Conservation (phyloP, 805 yeast species). For the Pichia ethanolica region DNA sequence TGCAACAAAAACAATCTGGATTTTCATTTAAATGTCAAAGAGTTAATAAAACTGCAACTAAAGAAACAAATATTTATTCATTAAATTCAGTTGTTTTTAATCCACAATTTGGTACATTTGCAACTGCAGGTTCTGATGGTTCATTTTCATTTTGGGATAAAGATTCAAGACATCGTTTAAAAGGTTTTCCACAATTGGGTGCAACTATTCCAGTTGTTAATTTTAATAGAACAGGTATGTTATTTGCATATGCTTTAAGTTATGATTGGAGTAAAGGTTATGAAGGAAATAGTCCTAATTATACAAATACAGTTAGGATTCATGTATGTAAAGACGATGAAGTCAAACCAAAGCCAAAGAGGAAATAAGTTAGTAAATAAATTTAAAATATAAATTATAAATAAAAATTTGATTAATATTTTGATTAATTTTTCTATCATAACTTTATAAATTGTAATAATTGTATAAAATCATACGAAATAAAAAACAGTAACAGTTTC, state of each 20-base stretch:
- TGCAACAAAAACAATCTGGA: slow-evolving; percentile 61
- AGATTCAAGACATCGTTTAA: slow-evolving; percentile 80
- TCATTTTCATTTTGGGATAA: slow-evolving; percentile 94
- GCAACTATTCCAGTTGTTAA: slow-evolving; percentile 68
- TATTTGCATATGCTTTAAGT: slow-evolving; percentile 85
- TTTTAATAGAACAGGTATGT: slow-evolving; percentile 75
- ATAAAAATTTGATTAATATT: neutral
- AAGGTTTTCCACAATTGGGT: slow-evolving; percentile 62
- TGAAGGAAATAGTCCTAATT: slow-evolving; percentile 65
- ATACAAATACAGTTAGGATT: slow-evolving; percentile 67
- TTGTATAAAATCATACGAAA: too few relatives aligned
- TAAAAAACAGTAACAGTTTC: too few relatives aligned
- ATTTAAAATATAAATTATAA: neutral
- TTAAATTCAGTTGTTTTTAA: slow-evolving; percentile 80
- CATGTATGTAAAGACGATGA: slow-evolving; percentile 86
- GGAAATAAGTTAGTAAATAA: neutral
- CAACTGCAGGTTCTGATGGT: slow-evolving; percentile 94
- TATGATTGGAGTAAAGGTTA: slow-evolving; percentile 97
- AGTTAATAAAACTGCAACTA: slow-evolving; percentile 45
- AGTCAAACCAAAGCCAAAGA: slow-evolving; percentile 43
- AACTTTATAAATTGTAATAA: too few relatives aligned
- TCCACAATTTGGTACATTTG: slow-evolving; percentile 84
- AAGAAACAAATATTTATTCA: slow-evolving; percentile 66
- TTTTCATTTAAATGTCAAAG: slow-evolving; percentile 96
- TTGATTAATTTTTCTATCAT: too few relatives aligned